phyloP scores from a whole-genome alignment of 176 grass and related monocot species.

The Alloteropsis semialata region DNA sequence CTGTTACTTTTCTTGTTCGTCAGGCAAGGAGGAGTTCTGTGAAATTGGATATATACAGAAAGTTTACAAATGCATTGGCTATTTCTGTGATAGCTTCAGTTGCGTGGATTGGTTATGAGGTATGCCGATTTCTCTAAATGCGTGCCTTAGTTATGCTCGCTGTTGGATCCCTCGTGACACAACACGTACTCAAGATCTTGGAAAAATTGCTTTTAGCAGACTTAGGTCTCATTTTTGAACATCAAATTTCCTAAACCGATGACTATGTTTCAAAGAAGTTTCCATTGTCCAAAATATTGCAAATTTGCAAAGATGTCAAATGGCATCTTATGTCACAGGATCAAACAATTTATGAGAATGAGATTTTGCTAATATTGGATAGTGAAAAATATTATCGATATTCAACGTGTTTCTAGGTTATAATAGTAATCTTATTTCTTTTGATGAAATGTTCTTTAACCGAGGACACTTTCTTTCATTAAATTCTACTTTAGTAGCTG shows the following conservation, averaged over 20 bases:
- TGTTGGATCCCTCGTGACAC: not conserved
- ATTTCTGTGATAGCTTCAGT: constrained; percentile 91
- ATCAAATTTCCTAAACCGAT: not conserved
- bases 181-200: not conserved
- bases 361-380: not conserved
- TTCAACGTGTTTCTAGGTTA: not conserved
- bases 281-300: not conserved
- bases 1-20: constrained; percentile 32
- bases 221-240: not conserved
- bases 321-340: not conserved
- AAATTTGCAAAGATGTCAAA: not conserved
- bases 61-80: constrained; percentile 90
- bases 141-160: not conserved
- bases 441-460: not conserved
- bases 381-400: not conserved
- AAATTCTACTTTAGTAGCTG: not conserved
- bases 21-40: constrained; percentile 86
- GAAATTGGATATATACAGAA: constrained; percentile 95
- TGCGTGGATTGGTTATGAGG: constrained; percentile 98
- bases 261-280: not conserved
- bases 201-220: not conserved
- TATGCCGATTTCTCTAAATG: constrained; percentile 27
- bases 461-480: not conserved
- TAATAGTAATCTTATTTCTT: not conserved
- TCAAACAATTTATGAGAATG: not conserved